phyloP scores from a whole-genome alignment of 306 rosid genomes.

The Vigna mungo region DNA sequence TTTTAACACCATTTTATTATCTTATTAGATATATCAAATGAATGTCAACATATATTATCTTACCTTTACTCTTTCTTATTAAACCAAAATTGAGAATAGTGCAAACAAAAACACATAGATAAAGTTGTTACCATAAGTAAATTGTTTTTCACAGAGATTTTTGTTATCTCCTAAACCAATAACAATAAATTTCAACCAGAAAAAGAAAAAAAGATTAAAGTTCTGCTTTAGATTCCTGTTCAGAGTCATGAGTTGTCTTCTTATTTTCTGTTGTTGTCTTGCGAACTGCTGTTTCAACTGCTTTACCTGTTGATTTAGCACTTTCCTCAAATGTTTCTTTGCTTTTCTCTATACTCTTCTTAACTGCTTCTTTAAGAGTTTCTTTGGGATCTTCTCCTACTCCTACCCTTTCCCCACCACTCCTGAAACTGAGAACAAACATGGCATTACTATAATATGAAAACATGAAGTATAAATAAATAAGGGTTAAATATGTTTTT shows the following conservation, averaged over 20 bases:
- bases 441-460: too few relatives aligned
- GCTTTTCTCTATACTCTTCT: slow-evolving; percentile 60
- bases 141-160: slow-evolving; percentile 10
- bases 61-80: neutral
- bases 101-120: neutral
- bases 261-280: slow-evolving; percentile 49
- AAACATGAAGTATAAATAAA: too few relatives aligned
- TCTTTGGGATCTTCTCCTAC: neutral
- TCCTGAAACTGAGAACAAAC: slow-evolving; percentile 53
- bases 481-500: too few relatives aligned
- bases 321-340: slow-evolving; percentile 63
- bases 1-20: too few relatives aligned
- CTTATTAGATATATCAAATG: too few relatives aligned
- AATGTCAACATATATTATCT: too few relatives aligned
- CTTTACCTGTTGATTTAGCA: slow-evolving; percentile 68
- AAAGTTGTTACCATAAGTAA: neutral
- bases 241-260: slow-evolving; percentile 1
- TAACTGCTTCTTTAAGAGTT: slow-evolving; percentile 55
- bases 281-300: slow-evolving; percentile 54
- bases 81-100: neutral
- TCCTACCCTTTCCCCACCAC: slow-evolving; percentile 42
- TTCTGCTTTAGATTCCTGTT: slow-evolving; percentile 52
- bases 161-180: neutral
- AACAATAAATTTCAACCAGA: slow-evolving; percentile 7
- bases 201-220: slow-evolving; percentile 39